phyloP scores from a whole-genome alignment of 441 rosid genomes.

The Adansonia gregorii region DNA sequence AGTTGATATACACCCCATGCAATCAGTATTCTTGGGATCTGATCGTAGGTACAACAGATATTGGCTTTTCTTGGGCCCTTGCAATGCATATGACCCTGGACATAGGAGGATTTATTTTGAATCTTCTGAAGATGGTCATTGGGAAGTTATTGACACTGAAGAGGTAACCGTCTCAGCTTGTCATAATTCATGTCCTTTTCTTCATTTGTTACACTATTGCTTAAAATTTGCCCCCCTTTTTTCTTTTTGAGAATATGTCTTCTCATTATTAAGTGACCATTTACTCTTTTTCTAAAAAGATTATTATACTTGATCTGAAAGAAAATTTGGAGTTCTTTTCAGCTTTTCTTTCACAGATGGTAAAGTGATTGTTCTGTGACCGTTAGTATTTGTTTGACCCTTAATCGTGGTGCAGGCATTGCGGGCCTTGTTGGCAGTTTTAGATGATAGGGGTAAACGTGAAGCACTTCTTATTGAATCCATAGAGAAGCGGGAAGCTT shows the following conservation, averaged over 20 bases:
- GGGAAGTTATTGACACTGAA: slow-evolving; percentile 86
- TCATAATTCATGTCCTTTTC: slow-evolving; percentile 5
- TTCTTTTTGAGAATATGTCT: background rate
- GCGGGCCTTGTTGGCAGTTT: slow-evolving; percentile 67
- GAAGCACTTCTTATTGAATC: slow-evolving; percentile 88
- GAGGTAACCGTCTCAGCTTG: slow-evolving; percentile 55
- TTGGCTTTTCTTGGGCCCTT: slow-evolving; percentile 99
- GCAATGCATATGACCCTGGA: slow-evolving; percentile 81
- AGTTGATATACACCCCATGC: slow-evolving; percentile 68
- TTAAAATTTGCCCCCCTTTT: background rate
- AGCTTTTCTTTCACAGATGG: background rate
- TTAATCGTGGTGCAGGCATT: slow-evolving; percentile 62
- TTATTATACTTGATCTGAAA: background rate
- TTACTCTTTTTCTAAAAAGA: background rate
- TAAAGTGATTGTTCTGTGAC: background rate
- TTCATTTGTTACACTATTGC: slow-evolving; percentile 3
- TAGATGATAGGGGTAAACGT: slow-evolving; percentile 85
- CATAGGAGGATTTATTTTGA: slow-evolving; percentile 95
- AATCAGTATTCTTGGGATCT: slow-evolving; percentile 88
- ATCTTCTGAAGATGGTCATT: slow-evolving; percentile 98
- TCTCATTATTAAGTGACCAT: background rate
- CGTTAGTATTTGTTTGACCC: slow-evolving; percentile 23
- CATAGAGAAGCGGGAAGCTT: slow-evolving; percentile 76
- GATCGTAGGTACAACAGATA: slow-evolving; percentile 96
- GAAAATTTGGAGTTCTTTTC: slow-evolving; percentile 18